Percentiles rank a stretch among this genome's conserved stretches.
These are phyloP conservation scores for Caryopteris hybrid DNA, from an alignment of 305 asterid genomes.

Conservation along the genomic window DNA sequence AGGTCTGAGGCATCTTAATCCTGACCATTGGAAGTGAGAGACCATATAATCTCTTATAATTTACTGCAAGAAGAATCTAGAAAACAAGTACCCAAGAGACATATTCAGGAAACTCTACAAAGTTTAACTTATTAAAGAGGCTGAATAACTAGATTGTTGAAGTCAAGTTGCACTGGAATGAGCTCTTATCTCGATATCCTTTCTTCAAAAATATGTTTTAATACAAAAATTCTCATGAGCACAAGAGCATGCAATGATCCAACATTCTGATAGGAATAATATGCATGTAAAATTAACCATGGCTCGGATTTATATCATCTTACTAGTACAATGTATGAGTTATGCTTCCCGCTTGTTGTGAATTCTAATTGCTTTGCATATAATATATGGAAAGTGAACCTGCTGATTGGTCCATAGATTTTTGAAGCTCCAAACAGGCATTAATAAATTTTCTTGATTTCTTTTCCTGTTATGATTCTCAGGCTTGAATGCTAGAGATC, in stretches of 20 bases:
- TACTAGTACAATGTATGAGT: neutral
- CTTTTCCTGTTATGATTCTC: neutral
- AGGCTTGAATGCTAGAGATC: neutral
- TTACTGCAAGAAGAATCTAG: slow-evolving; percentile 7
- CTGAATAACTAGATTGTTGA: neutral
- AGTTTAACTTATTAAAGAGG: neutral
- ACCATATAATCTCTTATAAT: slow-evolving; percentile 6
- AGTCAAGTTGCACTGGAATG: neutral
- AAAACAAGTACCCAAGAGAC: slow-evolving; percentile 9
- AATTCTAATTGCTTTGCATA: neutral
- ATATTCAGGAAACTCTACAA: neutral
- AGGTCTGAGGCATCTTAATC: slow-evolving; percentile 89
- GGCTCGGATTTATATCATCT: neutral
- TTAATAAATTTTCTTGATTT: neutral
- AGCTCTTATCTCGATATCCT: neutral
- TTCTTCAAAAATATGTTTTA: neutral
- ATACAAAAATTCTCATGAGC: neutral
- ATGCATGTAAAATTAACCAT: neutral
- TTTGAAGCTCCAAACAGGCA: neutral
- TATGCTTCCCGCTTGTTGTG: neutral
- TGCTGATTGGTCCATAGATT: neutral
- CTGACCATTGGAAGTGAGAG: slow-evolving; percentile 37
- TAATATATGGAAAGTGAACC: neutral
- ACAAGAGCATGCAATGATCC: neutral
- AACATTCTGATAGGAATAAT: neutral